These are phyloP conservation scores for Parmelia sp. DNA, from an alignment of 495 filamentous ascomycete species.

Conservation along the genomic window DNA sequence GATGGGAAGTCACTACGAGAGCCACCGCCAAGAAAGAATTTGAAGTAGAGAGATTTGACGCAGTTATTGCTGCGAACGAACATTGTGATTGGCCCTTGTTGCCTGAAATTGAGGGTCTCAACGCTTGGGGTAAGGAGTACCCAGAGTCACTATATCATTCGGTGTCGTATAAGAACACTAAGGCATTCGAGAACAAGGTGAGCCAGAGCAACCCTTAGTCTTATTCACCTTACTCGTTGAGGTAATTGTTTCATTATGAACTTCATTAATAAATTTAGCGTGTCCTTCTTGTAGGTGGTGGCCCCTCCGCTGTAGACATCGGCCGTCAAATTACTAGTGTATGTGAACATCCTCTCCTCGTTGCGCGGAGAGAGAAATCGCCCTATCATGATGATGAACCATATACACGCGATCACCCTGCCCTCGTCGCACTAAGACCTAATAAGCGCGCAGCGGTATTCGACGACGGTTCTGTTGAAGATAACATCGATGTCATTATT, in stretches of 20 bases:
- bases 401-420: constrained; percentile 6
- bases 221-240: no score
- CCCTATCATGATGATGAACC: constrained; percentile 17
- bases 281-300: constrained; percentile 69
- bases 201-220: no score
- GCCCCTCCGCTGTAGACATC: constrained; percentile 73
- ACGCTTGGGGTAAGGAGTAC: neutral
- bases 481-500: neutral
- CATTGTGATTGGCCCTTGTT: constrained; percentile 1
- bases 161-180: no score
- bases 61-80: neutral
- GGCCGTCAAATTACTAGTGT: constrained; percentile 59
- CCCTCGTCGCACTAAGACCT: constrained; percentile 8
- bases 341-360: constrained; percentile 44
- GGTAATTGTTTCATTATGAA: no score
- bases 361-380: constrained; percentile 42
- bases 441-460: constrained; percentile 7
- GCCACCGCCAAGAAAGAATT: neutral
- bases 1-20: neutral
- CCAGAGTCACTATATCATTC: no score
- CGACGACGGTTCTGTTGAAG: neutral
- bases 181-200: no score
- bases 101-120: neutral
- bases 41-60: neutral
- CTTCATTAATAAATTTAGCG: no score